These are phyloP conservation scores for Pichia sp. DNA, from an alignment of 1,139 yeast genomes.

Conservation along the genomic window DNA sequence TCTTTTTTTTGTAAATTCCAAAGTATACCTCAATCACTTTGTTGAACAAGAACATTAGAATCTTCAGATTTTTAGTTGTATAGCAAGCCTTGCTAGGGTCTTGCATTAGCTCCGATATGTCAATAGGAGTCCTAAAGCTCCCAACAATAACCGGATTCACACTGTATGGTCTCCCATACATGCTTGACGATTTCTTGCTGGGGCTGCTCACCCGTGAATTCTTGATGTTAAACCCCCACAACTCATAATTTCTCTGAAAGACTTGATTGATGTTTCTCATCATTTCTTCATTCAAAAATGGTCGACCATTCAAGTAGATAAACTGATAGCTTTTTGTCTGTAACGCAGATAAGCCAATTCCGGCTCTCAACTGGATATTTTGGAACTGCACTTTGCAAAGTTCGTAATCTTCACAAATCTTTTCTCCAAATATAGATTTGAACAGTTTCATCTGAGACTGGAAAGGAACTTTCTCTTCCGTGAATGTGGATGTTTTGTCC, in stretches of 20 bases:
- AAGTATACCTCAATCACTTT: constrained; percentile 33
- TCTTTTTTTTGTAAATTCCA: constrained; percentile 5
- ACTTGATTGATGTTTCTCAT: constrained; percentile 28
- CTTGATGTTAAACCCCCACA: constrained; percentile 11
- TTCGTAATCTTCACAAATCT: constrained; percentile 20
- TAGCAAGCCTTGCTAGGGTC: constrained; percentile 37
- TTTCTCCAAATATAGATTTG: constrained; percentile 23
- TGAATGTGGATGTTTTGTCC: neutral
- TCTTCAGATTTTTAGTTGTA: constrained; percentile 30
- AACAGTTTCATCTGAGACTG: constrained; percentile 19
- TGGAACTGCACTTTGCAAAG: constrained; percentile 21
- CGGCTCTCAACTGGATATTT: constrained; percentile 27
- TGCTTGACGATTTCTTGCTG: constrained; percentile 8
- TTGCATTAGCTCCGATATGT: constrained; percentile 39
- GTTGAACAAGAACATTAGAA: constrained; percentile 33
- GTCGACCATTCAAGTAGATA: constrained; percentile 43
- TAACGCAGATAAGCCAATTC: constrained; percentile 32
- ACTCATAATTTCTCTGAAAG: constrained; percentile 20
- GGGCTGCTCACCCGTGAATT: constrained; percentile 15
- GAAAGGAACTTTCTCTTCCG: constrained; percentile 6
- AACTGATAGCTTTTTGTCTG: constrained; percentile 41
- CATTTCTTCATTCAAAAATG: constrained; percentile 29
- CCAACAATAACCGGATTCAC: constrained; percentile 40
- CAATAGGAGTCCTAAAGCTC: constrained; percentile 32
- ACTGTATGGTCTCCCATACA: constrained; percentile 31